phyloP scores from a whole-genome alignment of 1,284 basidiomycete species.

The Polyporus tsugae region DNA sequence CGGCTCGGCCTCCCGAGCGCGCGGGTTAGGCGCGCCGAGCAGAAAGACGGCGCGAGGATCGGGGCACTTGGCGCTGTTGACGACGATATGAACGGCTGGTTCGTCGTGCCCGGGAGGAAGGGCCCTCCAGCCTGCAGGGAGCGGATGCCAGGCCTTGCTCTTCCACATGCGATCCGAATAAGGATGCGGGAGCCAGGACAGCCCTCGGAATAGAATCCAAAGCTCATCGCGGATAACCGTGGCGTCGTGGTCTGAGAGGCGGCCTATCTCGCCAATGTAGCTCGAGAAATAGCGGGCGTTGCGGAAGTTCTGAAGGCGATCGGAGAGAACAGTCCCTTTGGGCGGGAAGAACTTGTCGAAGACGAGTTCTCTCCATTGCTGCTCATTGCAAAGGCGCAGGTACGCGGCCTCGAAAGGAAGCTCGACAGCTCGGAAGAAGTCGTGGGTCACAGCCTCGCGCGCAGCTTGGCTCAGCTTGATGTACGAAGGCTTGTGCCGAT shows the following conservation, averaged over 20 bases:
- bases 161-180: not conserved
- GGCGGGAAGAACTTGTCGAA: constrained; percentile 3
- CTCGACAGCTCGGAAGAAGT: not conserved
- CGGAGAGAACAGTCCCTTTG: not conserved
- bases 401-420: not conserved
- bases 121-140: not conserved
- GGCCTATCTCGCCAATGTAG: not conserved
- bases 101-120: not conserved
- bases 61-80: not conserved
- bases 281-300: not conserved
- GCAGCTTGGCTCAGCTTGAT: not conserved
- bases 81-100: not conserved
- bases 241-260: not conserved
- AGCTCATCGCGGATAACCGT: not conserved
- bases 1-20: too few relatives aligned
- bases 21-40: not conserved
- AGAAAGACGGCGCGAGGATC: not conserved
- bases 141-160: not conserved
- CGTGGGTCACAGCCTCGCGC: not conserved
- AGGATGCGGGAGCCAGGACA: not conserved
- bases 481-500: not conserved
- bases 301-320: not conserved
- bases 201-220: not conserved
- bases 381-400: not conserved
- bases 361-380: not conserved